Evolutionary conservation across 2,329 filamentous ascomycete genomes (phyloP), one percentile per base, ranked within the genome.

Genomic region (Fusarium liriodendri): DNA sequence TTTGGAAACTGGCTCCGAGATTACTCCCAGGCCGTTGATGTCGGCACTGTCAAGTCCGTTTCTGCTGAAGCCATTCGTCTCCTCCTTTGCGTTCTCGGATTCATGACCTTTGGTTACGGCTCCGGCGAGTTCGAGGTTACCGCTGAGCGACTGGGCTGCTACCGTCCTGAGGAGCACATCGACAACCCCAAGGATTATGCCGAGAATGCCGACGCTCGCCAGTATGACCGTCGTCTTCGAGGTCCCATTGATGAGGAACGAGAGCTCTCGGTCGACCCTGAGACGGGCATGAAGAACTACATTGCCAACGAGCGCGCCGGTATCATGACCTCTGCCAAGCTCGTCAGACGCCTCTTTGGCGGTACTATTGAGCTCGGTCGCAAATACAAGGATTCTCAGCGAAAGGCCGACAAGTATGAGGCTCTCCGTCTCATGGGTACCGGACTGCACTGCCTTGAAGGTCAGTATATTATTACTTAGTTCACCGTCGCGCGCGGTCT

Each of bases 1-100:
- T 98, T 98, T 85, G 95, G 95, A 74, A 98, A 98, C 86, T 98
- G 95, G 95, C 90, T 98, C 37, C 90, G 89, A 69, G 95, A 98
- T 84, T 98, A 98, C 84, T 97, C 94, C 62, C 95, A 98, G 83
- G 95, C 95, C 70, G 94, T 98, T 78, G 95, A 98, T 82, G 94
- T 98, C 59, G 95, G 95, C 71, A 97, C 95, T 5, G 90, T 98
- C 84, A 98, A 98, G 85, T 90, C 92, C 77, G 95, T 98, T 72
- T 96, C 94, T 65, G 93, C 94, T 61, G 95, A 97, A 83, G 95
- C 95, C 67, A 97, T 98, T 79, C 92, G 95, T 37, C 93, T 98
- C 58, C 86, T 98, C 16, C 90, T 98, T 64, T 97, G 94, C 87
- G 90, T 98, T 54, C 88, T 98, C 47, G 95, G 94, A 18, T 98